Evolutionary conservation across 2,329 filamentous ascomycete species (phyloP).

Genomic region (Fusarium dimerum): DNA sequence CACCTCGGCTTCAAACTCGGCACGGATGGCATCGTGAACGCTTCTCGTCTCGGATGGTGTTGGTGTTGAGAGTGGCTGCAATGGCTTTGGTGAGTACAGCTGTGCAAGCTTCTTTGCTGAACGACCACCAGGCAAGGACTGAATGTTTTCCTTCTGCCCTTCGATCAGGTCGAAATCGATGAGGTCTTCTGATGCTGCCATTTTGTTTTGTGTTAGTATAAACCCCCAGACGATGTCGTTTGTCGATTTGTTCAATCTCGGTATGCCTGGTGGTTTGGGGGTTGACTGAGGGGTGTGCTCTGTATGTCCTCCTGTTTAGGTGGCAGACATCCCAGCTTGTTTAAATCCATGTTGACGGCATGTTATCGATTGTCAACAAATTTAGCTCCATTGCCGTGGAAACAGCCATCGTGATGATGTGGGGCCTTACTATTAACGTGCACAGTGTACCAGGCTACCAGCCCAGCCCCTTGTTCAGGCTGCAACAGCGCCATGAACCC

Average conservation of each 20-base stretch:
- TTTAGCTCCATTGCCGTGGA: constrained; percentile 21
- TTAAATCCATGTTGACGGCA: constrained; percentile 14
- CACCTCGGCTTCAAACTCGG: constrained; percentile 85
- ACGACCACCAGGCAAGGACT: constrained; percentile 81
- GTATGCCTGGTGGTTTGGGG: constrained; percentile 6
- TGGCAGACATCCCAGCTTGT: not conserved
- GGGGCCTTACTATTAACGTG: not conserved
- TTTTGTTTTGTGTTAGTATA: constrained; percentile 36
- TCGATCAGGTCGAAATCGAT: constrained; percentile 92
- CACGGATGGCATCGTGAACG: constrained; percentile 75
- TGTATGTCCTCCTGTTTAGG: not conserved
- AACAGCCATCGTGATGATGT: constrained; percentile 22
- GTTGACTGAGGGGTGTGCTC: constrained; percentile 7
- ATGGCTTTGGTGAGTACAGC: constrained; percentile 69
- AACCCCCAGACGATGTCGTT: constrained; percentile 11
- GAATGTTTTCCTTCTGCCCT: constrained; percentile 96
- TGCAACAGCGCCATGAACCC: too few relatives aligned
- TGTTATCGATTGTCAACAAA: constrained; percentile 15
- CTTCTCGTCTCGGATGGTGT: constrained; percentile 73
- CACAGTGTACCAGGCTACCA: too few relatives aligned
- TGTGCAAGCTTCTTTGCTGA: constrained; percentile 88
- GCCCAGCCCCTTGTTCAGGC: too few relatives aligned
- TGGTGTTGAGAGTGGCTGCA: constrained; percentile 59
- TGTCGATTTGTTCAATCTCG: constrained; percentile 1
- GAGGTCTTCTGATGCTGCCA: constrained; percentile 53